Conservation (phyloP, 352 stramenopile species). For the Globisporangium solare region DNA sequence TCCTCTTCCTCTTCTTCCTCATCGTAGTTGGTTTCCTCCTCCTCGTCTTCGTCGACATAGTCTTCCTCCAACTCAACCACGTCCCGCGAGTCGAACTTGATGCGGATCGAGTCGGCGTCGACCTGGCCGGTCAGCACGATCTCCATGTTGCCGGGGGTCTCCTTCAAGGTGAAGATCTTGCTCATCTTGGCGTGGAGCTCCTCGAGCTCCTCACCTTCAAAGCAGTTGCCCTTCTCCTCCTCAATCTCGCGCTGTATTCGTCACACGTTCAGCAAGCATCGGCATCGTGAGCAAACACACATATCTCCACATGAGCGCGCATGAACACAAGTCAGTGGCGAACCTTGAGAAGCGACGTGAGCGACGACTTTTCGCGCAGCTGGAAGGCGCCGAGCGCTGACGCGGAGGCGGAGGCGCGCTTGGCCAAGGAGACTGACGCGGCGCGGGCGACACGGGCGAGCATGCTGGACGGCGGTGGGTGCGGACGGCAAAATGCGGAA, state of each 20-base stretch:
- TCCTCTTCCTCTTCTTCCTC: conserved; percentile 44
- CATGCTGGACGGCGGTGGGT: conserved; percentile 15
- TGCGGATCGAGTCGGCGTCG: conserved; percentile 49
- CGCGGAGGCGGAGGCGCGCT: conserved; percentile 19
- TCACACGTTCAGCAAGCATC: no score
- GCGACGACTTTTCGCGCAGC: conserved; percentile 49
- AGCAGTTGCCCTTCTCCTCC: conserved; percentile 84
- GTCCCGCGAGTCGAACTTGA: conserved; percentile 82
- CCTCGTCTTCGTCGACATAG: conserved; percentile 43
- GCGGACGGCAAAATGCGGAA: background rate
- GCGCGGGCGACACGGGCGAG: conserved; percentile 39
- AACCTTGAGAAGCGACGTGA: conserved; percentile 38
- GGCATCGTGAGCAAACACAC: background rate
- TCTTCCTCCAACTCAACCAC: conserved; percentile 66
- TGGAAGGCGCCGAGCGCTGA: conserved; percentile 29
- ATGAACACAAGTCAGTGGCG: background rate
- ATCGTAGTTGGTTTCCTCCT: conserved; percentile 27
- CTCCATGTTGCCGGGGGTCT: conserved; percentile 60
- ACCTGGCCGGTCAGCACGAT: conserved; percentile 52
- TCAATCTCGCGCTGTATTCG: conserved; percentile 59
- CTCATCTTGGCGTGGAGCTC: conserved; percentile 62
- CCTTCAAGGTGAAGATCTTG: conserved; percentile 58
- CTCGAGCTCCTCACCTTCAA: conserved; percentile 68
- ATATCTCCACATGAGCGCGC: background rate
- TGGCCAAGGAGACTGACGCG: conserved; percentile 21